These are phyloP conservation scores for Russula earlei DNA, from an alignment of 768 basidiomycete genomes.

Conservation along the genomic window DNA sequence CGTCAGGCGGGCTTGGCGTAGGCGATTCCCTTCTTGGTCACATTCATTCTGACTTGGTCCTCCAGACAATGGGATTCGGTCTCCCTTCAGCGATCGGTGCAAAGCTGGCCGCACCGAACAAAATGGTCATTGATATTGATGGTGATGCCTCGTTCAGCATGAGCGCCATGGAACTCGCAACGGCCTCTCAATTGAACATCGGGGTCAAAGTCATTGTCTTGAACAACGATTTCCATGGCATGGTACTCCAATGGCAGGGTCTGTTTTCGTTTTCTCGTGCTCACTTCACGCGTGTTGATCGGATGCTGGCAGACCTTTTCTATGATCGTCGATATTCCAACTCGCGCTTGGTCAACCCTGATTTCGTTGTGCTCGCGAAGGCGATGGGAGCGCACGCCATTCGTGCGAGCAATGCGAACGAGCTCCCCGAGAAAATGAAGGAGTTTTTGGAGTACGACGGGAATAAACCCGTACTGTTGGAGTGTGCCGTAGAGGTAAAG, in stretches of 20 bases:
- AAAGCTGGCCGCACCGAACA: constrained; percentile 90
- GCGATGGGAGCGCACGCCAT: constrained; percentile 92
- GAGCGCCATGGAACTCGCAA: constrained; percentile 99
- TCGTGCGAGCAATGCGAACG: constrained; percentile 55
- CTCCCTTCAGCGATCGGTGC: constrained; percentile 91
- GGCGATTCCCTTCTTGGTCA: constrained; percentile 27
- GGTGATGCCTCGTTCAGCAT: constrained; percentile 98
- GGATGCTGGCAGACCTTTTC: constrained; percentile 60
- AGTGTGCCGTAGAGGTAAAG: constrained; percentile 74
- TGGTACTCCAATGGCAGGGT: constrained; percentile 99
- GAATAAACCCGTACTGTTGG: constrained; percentile 79
- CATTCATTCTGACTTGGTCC: background rate
- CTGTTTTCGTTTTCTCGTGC: constrained; percentile 19
- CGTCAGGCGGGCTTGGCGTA: constrained; percentile 91
- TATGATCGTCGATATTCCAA: constrained; percentile 94
- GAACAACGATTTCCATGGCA: constrained; percentile 98
- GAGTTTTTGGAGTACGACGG: constrained; percentile 95
- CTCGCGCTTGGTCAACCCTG: constrained; percentile 90
- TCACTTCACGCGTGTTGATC: background rate
- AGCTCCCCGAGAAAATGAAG: constrained; percentile 93
- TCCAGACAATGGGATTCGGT: constrained; percentile 96
- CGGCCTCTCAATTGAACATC: constrained; percentile 83
- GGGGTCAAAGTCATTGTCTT: constrained; percentile 91
- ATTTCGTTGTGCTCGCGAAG: constrained; percentile 86
- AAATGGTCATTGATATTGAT: constrained; percentile 92